phyloP scores from a whole-genome alignment of 768 basidiomycete species.

The Mycena belliarum region DNA sequence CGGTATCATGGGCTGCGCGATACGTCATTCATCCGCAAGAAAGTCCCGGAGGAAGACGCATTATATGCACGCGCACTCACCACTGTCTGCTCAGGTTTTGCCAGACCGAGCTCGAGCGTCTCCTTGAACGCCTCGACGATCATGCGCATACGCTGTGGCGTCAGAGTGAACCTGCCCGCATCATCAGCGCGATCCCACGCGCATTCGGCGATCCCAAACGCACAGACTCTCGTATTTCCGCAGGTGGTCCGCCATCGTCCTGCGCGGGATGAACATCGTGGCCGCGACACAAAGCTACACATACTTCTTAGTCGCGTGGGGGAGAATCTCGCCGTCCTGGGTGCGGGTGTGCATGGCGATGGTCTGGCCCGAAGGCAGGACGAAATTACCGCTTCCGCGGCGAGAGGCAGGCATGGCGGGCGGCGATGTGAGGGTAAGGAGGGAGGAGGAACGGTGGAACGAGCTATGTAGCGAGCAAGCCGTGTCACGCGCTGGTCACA shows the following conservation, averaged over 20 bases:
- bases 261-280: slow-evolving; percentile 27
- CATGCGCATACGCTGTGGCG: slow-evolving; percentile 92
- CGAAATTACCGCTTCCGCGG: slow-evolving; percentile 75
- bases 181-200: slow-evolving; percentile 5
- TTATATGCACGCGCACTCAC: slow-evolving; percentile 50
- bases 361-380: slow-evolving; percentile 73
- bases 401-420: slow-evolving; percentile 63
- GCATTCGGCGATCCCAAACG: slow-evolving; percentile 35
- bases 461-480: too few relatives aligned
- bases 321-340: slow-evolving; percentile 83
- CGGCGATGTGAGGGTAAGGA: too few relatives aligned
- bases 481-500: too few relatives aligned
- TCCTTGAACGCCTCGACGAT: slow-evolving; percentile 97
- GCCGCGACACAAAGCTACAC: slow-evolving; percentile 19
- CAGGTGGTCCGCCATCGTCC: slow-evolving; percentile 93
- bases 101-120: slow-evolving; percentile 81
- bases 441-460: too few relatives aligned
- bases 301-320: slow-evolving; percentile 93
- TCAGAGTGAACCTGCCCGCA: slow-evolving; percentile 70
- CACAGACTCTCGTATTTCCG: slow-evolving; percentile 86
- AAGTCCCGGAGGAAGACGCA: too few relatives aligned
- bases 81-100: slow-evolving; percentile 82
- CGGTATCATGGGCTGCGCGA: slow-evolving; percentile 86
- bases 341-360: slow-evolving; percentile 88
- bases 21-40: background rate